phyloP scores from a whole-genome alignment of 257 asterid genomes.

The Voacanga thouarsii region DNA sequence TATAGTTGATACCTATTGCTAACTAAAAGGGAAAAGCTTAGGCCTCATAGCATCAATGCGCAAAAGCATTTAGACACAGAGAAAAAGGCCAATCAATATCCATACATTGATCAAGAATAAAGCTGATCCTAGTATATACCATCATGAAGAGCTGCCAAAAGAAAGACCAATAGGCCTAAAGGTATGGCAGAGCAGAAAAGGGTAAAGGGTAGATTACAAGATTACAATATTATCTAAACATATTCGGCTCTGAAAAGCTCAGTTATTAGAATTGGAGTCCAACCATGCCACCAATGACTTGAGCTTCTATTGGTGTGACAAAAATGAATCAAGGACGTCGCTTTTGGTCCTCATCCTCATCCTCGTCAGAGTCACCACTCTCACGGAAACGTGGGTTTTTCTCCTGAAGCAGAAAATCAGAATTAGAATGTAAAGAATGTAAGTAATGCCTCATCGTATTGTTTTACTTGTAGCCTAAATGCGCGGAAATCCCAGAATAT shows the following conservation, averaged over 20 bases:
- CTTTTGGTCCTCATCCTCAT: constrained; percentile 66
- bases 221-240: not conserved
- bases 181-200: not conserved
- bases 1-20: too few relatives aligned
- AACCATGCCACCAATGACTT: not conserved
- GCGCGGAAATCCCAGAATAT: not conserved
- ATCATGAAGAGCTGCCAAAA: not conserved
- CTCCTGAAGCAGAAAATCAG: constrained; percentile 46
- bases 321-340: constrained; percentile 27
- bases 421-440: not conserved
- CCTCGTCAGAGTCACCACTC: constrained; percentile 89
- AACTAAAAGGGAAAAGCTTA: too few relatives aligned
- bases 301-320: not conserved
- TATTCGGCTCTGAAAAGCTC: not conserved
- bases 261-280: constrained; percentile 4
- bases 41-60: too few relatives aligned
- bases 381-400: constrained; percentile 93
- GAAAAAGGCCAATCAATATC: too few relatives aligned
- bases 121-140: not conserved
- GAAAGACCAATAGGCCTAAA: not conserved
- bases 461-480: not conserved
- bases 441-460: not conserved
- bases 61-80: too few relatives aligned
- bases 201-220: not conserved
- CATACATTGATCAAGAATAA: too few relatives aligned